A percentile compares a stretch with the other conserved stretches of the same genome.
Conservation (phyloP, 2,329 filamentous ascomycete genomes). For the Torrubiella hemipterigena region DNA sequence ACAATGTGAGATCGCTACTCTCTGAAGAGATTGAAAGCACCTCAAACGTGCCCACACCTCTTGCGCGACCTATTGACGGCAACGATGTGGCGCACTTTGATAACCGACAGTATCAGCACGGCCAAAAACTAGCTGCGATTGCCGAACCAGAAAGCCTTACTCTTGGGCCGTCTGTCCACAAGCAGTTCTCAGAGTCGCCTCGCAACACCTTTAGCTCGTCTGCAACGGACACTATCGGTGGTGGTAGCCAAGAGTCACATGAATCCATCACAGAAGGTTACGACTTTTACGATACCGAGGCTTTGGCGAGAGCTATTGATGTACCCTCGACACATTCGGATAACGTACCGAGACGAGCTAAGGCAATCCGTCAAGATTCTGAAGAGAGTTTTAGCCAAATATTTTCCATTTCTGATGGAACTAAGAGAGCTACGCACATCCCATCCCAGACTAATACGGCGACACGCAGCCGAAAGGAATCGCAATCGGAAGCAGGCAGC, state of each 20-base stretch:
- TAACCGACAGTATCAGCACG: constrained; percentile 16
- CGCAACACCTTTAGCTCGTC: constrained; percentile 37
- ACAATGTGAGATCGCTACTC: constrained; percentile 31
- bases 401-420: constrained; percentile 44
- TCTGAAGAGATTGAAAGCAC: constrained; percentile 49
- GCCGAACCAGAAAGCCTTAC: constrained; percentile 37
- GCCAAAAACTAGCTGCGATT: constrained; percentile 32
- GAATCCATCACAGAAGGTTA: constrained; percentile 48
- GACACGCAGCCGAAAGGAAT: constrained; percentile 9
- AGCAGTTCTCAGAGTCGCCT: constrained; percentile 20
- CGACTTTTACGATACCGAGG: constrained; percentile 54
- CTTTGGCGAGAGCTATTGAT: constrained; percentile 37
- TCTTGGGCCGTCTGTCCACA: constrained; percentile 34
- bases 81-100: constrained; percentile 13
- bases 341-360: constrained; percentile 7
- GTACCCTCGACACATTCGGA: constrained; percentile 27
- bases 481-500: constrained; percentile 6
- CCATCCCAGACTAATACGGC: constrained; percentile 8
- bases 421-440: constrained; percentile 13
- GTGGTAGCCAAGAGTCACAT: constrained; percentile 33
- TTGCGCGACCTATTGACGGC: constrained; percentile 38
- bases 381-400: constrained; percentile 46
- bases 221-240: constrained; percentile 37
- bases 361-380: constrained; percentile 37
- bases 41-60: constrained; percentile 48